Evolutionary conservation across 164 flowering plant species (phyloP).

Genomic region (Saururus chinensis): DNA sequence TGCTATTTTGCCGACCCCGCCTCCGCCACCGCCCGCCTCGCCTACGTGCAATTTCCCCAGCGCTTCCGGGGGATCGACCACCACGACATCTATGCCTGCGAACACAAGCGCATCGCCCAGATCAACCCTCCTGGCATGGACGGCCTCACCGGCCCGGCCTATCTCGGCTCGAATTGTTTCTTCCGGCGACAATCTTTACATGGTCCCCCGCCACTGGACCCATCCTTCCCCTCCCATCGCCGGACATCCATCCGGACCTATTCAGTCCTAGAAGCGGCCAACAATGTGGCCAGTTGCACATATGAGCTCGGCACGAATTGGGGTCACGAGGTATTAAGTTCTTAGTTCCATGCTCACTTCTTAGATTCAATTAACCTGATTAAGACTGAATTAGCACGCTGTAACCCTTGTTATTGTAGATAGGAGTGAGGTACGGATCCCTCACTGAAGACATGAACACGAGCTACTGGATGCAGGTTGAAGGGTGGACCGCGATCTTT

Average conservation of each 20-base stretch:
- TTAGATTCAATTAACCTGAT: too few species aligned
- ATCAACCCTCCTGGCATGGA: slow-evolving; percentile 49
- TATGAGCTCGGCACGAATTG: slow-evolving; percentile 4
- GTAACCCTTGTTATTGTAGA: too few species aligned
- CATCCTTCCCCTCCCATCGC: neutral
- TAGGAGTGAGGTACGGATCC: slow-evolving; percentile 65
- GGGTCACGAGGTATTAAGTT: slow-evolving; percentile 1
- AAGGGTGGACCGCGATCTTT: slow-evolving; percentile 67
- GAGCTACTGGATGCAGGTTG: slow-evolving; percentile 52
- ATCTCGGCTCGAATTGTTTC: slow-evolving; percentile 57
- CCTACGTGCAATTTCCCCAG: slow-evolving; percentile 60
- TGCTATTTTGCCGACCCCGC: slow-evolving; percentile 38
- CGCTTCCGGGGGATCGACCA: slow-evolving; percentile 30
- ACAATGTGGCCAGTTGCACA: slow-evolving; percentile 1
- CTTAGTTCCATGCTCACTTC: too few species aligned
- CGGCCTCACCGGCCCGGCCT: slow-evolving; percentile 36
- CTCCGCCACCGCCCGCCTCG: slow-evolving; percentile 11
- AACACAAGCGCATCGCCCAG: slow-evolving; percentile 18
- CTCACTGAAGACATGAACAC: slow-evolving; percentile 64
- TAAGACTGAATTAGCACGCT: too few species aligned
- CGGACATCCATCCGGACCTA: neutral
- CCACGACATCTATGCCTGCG: slow-evolving; percentile 35
- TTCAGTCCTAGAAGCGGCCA: slow-evolving; percentile 2
- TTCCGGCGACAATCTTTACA: slow-evolving; percentile 39
- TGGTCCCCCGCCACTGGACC: slow-evolving; percentile 25